Base-by-base conservation (phyloP, 192 early-diverging fungal species). In the Gryganskiella cystojenkinii region DNA sequence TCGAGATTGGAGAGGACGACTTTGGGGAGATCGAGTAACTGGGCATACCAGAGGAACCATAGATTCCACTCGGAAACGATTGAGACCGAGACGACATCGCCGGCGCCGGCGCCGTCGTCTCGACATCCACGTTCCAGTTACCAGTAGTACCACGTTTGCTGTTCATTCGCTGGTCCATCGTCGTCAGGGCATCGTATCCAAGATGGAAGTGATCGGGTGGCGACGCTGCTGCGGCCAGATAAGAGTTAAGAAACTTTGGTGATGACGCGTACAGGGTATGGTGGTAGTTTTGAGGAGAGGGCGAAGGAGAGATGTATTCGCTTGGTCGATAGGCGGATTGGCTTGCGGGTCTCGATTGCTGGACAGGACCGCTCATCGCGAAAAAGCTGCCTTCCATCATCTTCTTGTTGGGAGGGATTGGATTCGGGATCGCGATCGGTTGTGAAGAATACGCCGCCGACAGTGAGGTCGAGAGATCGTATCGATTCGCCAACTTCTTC, bases 381-480 rank as follows among this genome's bases (percentile, higher is more conserved):
- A 22, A 42, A 54, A 30, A 54, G 37, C 13, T 40, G 37, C 35
- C 34, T 44, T 53, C 9, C 9, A 11, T 44, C 28, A 24, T 35
- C 53, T 28, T 74, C 17, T 19, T 54, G 61, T 19, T 28, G 49
- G 22, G 22, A 17, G 67, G 17, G 34, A 37, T 37, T 2, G 42
- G 24, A 22, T 33, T 47, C 1, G 65, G 71, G 27, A 66, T 73
- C 6, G 51, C 17, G 15, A 34, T 68, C 6, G 75, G 69, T 20
- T 79, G 59, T 22, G 34, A 64, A n/a, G n/a, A n/a, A 34, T 61
- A 70, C 14, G 80, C 80, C 1, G 75, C 81, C 13, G 76, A 74
- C 35, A 82, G 71, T n/a, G 81, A 82, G 19, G 62, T 56, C 3
- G 67, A 63, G 35, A 82, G 71, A 34, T 82, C 76, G 63, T 82